Evolutionary conservation across 2,329 filamentous ascomycete genomes (phyloP).

Genomic region (Pezizomycotina sp.): DNA sequence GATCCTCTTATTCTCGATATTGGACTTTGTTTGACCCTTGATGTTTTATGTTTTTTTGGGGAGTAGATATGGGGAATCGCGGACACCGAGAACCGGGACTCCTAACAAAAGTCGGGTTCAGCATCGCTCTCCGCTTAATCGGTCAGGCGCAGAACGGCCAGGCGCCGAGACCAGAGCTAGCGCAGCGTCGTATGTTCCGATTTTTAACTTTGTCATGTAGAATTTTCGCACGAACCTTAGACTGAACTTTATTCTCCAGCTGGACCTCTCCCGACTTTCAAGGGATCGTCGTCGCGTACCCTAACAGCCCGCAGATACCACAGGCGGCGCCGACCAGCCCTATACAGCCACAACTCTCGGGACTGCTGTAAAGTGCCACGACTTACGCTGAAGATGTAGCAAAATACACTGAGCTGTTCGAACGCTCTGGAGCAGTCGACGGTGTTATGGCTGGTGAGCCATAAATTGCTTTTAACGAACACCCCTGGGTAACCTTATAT

Average conservation of each 20-base stretch:
- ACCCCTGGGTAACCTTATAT: background rate
- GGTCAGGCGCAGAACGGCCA: constrained; percentile 84
- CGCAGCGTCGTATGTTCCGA: constrained; percentile 48
- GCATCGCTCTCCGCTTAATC: constrained; percentile 81
- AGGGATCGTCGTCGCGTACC: constrained; percentile 45
- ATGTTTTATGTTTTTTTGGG: constrained; percentile 9
- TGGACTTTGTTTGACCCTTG: background rate
- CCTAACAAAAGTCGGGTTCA: constrained; percentile 81
- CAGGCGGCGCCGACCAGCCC: constrained; percentile 36
- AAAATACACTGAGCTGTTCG: constrained; percentile 80
- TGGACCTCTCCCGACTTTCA: constrained; percentile 82
- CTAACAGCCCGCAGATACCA: constrained; percentile 29
- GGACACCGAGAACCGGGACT: constrained; percentile 93
- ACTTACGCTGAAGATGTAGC: constrained; percentile 73
- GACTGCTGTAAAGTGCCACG: constrained; percentile 71
- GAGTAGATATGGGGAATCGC: constrained; percentile 95
- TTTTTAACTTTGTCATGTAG: constrained; percentile 20
- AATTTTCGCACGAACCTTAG: constrained; percentile 10
- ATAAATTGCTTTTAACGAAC: background rate
- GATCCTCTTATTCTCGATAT: background rate
- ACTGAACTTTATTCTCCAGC: constrained; percentile 29
- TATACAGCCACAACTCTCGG: constrained; percentile 30
- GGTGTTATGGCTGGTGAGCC: constrained; percentile 52
- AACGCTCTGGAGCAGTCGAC: constrained; percentile 64
- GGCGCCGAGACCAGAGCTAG: constrained; percentile 64